A percentile compares a stretch with the other conserved stretches of the same genome.
phyloP scores from a whole-genome alignment of 768 basidiomycete genomes.

The Hortiboletus campestris region DNA sequence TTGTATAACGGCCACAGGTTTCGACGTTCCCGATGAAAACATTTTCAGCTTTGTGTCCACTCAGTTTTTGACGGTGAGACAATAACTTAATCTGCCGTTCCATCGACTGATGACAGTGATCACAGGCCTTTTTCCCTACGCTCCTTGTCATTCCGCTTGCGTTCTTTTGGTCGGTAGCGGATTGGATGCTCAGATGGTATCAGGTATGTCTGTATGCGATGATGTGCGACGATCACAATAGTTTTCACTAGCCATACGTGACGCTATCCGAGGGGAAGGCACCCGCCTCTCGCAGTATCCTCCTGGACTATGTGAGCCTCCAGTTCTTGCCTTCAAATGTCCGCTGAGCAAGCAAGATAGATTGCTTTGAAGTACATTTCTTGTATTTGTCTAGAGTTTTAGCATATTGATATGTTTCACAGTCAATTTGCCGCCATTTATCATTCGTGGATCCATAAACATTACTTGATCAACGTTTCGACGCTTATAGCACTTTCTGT shows the following conservation, averaged over 20 bases:
- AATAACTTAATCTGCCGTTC: not conserved
- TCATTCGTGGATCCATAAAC: constrained; percentile 48
- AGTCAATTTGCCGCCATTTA: constrained; percentile 47
- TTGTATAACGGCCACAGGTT: constrained; percentile 42
- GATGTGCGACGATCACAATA: constrained; percentile 2
- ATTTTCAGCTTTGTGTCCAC: constrained; percentile 48
- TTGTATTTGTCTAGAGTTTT: not conserved
- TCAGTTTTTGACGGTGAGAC: constrained; percentile 43
- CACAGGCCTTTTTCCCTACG: constrained; percentile 59
- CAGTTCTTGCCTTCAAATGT: not conserved
- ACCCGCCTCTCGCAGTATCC: constrained; percentile 55
- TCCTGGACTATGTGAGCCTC: constrained; percentile 60
- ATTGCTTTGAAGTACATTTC: constrained; percentile 41
- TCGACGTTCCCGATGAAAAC: constrained; percentile 48
- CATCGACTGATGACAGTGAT: not conserved
- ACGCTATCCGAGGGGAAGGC: constrained; percentile 51
- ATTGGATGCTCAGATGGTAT: constrained; percentile 55
- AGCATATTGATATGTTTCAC: constrained; percentile 3
- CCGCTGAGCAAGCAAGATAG: constrained; percentile 28
- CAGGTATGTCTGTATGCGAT: constrained; percentile 42
- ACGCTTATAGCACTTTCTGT: constrained; percentile 45
- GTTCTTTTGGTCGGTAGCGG: constrained; percentile 48
- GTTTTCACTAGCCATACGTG: constrained; percentile 54
- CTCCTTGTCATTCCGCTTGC: constrained; percentile 49
- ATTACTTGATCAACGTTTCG: constrained; percentile 55